These are phyloP conservation scores for Pharus latifolius DNA, from an alignment of 176 grass and related monocot species.

Conservation along the genomic window DNA sequence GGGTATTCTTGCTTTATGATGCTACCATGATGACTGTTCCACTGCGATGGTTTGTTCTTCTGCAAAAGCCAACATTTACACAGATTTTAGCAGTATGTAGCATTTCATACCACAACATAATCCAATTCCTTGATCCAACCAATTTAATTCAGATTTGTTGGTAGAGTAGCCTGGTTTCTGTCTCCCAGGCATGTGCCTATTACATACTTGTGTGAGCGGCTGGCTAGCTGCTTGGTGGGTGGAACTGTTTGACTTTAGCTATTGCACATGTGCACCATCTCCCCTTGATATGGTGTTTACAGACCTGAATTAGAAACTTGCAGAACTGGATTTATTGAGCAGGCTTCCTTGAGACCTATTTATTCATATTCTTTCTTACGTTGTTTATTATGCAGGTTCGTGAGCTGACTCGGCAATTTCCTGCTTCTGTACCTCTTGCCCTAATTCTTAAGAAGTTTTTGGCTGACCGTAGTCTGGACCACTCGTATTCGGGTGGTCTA, in stretches of 20 bases:
- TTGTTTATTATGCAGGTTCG: conserved; percentile 58
- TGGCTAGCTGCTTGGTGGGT: conserved; percentile 5
- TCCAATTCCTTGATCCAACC: no score
- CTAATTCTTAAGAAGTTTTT: conserved; percentile 93
- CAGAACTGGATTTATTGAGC: not conserved
- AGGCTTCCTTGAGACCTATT: not conserved
- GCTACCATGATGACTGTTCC: not conserved
- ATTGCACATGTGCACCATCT: not conserved
- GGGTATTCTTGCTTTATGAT: not conserved
- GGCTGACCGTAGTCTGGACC: conserved; percentile 89
- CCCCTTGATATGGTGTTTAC: not conserved
- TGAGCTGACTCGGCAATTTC: conserved; percentile 83
- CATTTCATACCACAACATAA: not conserved
- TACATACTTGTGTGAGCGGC: not conserved
- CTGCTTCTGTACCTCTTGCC: conserved; percentile 79
- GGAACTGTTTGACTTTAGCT: not conserved
- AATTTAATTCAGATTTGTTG: no score
- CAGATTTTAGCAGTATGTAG: not conserved
- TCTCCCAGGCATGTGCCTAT: not conserved
- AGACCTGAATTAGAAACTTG: not conserved
- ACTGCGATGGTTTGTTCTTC: not conserved
- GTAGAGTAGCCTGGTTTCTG: not conserved
- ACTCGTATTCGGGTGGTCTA: conserved; percentile 91
- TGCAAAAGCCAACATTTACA: not conserved
- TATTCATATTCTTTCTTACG: not conserved